A percentile compares a stretch with the other conserved stretches of the same genome.
Conservation (phyloP, 345 rosid species). For the Populus nigra region DNA sequence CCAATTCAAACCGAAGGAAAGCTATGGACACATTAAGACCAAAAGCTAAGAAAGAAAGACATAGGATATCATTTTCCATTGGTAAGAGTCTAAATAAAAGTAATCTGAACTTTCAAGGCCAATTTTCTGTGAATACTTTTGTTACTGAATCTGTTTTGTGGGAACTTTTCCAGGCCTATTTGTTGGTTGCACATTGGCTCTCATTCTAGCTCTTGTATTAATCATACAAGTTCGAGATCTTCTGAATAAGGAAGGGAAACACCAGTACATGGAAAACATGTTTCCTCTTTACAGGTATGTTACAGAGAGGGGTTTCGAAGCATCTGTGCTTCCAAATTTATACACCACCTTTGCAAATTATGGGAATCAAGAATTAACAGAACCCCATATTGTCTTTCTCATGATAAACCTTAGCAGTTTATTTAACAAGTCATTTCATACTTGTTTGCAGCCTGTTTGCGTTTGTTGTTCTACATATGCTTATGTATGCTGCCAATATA, state of each 20-base stretch:
- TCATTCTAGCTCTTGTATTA: slow-evolving; percentile 33
- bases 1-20: too few relatives aligned
- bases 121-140: too few relatives aligned
- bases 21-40: too few relatives aligned
- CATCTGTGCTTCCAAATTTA: background rate
- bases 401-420: background rate
- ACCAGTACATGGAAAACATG: slow-evolving; percentile 43
- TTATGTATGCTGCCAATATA: slow-evolving; percentile 42
- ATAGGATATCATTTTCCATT: too few relatives aligned
- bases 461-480: slow-evolving; percentile 42
- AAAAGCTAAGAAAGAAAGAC: too few relatives aligned
- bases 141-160: background rate
- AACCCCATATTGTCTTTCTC: background rate
- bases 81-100: background rate
- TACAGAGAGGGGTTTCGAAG: background rate
- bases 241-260: slow-evolving; percentile 21
- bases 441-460: slow-evolving; percentile 42
- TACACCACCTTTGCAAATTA: too few relatives aligned
- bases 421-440: background rate
- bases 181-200: slow-evolving; percentile 52
- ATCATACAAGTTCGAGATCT: slow-evolving; percentile 39
- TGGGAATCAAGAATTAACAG: too few relatives aligned
- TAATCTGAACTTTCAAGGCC: background rate
- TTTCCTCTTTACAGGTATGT: slow-evolving; percentile 56
- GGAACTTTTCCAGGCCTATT: slow-evolving; percentile 37